phyloP scores from a whole-genome alignment of 2,329 filamentous ascomycete species.

The Colletotrichum musicola region DNA sequence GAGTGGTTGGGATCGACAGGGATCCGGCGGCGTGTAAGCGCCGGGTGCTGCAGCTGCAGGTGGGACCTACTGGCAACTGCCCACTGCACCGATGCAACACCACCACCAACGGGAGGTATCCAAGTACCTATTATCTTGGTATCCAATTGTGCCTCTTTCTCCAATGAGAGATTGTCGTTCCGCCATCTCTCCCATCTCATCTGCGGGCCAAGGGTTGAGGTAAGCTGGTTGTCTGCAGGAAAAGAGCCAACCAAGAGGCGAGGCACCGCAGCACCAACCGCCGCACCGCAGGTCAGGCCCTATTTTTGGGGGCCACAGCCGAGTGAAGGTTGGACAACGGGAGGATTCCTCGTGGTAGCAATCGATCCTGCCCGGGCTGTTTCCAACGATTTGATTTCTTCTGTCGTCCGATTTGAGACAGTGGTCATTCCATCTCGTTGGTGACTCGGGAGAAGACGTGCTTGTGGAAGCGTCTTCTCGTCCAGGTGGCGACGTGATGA shows the following conservation, averaged over 20 bases:
- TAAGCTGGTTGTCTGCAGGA: background rate
- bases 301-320: slow-evolving; percentile 2
- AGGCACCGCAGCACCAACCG: too few relatives aligned
- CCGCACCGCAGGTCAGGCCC: slow-evolving; percentile 3
- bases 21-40: slow-evolving; percentile 38
- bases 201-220: background rate
- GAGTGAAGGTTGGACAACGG: background rate
- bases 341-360: slow-evolving; percentile 1
- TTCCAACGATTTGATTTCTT: background rate
- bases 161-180: too few relatives aligned
- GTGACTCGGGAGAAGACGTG: background rate
- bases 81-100: slow-evolving; percentile 13
- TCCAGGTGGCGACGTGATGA: background rate
- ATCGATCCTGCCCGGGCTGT: slow-evolving; percentile 8
- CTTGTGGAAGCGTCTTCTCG: too few relatives aligned
- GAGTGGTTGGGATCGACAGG: slow-evolving; percentile 30
- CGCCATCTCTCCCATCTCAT: too few relatives aligned
- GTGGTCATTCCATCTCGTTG: slow-evolving; percentile 18
- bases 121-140: too few relatives aligned
- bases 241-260: too few relatives aligned
- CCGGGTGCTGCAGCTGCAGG: slow-evolving; percentile 29
- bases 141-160: too few relatives aligned
- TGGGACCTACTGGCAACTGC: background rate
- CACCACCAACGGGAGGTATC: background rate
- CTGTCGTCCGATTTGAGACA: slow-evolving; percentile 8